A percentile compares a stretch with the other conserved stretches of the same genome.
Conservation (phyloP, 805 yeast species). For the Candida sakaeoensis region DNA sequence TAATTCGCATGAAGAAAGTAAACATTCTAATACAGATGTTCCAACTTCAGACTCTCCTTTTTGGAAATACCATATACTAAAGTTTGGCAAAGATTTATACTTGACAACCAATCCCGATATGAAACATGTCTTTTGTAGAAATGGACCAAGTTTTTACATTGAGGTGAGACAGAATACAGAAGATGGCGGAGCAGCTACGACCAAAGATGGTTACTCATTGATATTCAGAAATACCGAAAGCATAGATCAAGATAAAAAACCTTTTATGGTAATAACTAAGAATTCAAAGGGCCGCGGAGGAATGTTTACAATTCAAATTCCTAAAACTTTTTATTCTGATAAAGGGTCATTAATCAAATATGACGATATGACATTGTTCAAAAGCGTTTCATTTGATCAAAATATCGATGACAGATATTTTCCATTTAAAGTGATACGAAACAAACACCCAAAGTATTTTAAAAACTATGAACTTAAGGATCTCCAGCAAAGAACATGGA, state of each 20-base stretch:
- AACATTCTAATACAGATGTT: neutral
- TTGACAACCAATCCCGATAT: slow-evolving; percentile 65
- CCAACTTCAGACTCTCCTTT: slow-evolving; percentile 23
- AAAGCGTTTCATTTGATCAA: slow-evolving; percentile 24
- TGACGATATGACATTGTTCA: slow-evolving; percentile 13
- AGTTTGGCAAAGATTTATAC: slow-evolving; percentile 52
- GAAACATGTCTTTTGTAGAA: slow-evolving; percentile 54
- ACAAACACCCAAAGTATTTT: slow-evolving; percentile 10
- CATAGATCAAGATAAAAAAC: slow-evolving; percentile 17
- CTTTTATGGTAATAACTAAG: slow-evolving; percentile 26
- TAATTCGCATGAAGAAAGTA: too few species aligned
- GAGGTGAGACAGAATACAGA: slow-evolving; percentile 26
- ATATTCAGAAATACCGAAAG: slow-evolving; percentile 20
- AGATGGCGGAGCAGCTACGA: slow-evolving; percentile 6
- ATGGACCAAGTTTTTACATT: slow-evolving; percentile 62
- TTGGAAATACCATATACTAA: slow-evolving; percentile 64
- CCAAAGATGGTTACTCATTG: slow-evolving; percentile 22
- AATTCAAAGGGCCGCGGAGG: slow-evolving; percentile 27
- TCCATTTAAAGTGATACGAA: slow-evolving; percentile 17
- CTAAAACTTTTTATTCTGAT: slow-evolving; percentile 12
- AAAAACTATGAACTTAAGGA: slow-evolving; percentile 28
- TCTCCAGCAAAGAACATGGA: slow-evolving; percentile 26
- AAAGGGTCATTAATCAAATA: neutral
- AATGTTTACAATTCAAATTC: slow-evolving; percentile 22
- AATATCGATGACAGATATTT: slow-evolving; percentile 19